phyloP scores from a whole-genome alignment of 345 rosid species.

The Orychophragmus violaceus region DNA sequence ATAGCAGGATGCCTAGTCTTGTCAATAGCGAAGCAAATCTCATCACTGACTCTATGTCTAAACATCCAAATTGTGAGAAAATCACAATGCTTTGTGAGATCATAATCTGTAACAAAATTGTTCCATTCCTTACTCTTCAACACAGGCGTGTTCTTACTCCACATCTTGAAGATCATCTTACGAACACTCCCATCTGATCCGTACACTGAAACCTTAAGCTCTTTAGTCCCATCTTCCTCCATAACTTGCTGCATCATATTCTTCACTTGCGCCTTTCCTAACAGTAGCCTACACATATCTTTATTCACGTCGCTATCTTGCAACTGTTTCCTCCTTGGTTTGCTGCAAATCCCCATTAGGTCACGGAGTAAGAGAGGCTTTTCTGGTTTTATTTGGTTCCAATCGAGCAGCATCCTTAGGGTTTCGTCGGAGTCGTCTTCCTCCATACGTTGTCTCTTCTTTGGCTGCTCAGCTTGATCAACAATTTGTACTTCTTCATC shows the following conservation, averaged over 20 bases:
- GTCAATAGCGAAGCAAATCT: conserved; percentile 13
- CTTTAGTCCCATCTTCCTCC: background rate
- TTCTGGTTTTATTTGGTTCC: background rate
- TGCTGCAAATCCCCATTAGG: background rate
- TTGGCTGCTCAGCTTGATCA: background rate
- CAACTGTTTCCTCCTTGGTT: background rate
- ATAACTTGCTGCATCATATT: background rate
- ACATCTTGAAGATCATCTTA: conserved; percentile 1
- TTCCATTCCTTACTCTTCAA: background rate
- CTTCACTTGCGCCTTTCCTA: background rate
- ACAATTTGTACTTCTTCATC: background rate
- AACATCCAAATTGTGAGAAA: conserved; percentile 18
- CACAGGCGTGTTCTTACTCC: background rate
- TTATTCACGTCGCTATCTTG: background rate
- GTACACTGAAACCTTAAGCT: conserved; percentile 1
- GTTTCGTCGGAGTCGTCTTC: background rate
- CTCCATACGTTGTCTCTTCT: background rate
- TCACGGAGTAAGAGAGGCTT: background rate
- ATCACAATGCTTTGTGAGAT: background rate
- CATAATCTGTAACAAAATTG: background rate
- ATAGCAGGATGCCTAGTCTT: background rate
- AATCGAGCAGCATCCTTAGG: background rate
- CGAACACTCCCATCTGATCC: background rate
- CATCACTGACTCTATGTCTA: background rate
- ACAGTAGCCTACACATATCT: background rate